Base-by-base conservation (phyloP, 192 early-diverging fungal genomes). In the Gigaspora rosea region DNA sequence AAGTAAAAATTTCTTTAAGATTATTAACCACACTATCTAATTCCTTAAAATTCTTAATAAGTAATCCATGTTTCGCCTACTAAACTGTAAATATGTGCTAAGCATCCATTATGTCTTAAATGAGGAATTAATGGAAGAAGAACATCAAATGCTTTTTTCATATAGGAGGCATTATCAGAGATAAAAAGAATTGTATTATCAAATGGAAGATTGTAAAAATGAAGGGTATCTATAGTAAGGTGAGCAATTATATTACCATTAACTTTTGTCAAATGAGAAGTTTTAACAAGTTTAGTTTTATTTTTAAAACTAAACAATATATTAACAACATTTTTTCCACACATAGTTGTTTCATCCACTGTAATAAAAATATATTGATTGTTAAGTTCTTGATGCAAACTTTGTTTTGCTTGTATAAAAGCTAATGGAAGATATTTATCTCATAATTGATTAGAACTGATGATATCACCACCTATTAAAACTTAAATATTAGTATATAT, bases 321-420 rank as follows among this genome's bases (percentile, higher is more conserved):
- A 52, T 70, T 70, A 33, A 52, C 27, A 32, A 27, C 15, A 27
- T 8, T 22, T 16, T 15, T 11, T 13, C 50, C 48, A 70, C 41
- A 70, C 18, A 18, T 8, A 33, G 10, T 70, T 16, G 50, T 70
- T 51, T 70, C 50, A 70, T 70, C 50, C 22, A 70, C 12, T 10
- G n/a, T 70, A 52, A 70, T 70, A 27, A 11, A 70, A 27, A 70
- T 13, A 70, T 49, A 32, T 51, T 52, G 48, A n/a, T 52, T 51
- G 15, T 6, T 11, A 4, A 70, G 2, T 51, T 20, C 15, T 51
- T 70, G 18, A 22, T 13, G 9, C 27, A 70, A 32, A 1, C 1
- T 35, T 0, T n/a, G 2, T 50, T 9, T 16, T 27, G 9, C 22
- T 8, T 15, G 9, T 3, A 50, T 11, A 35, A 35, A 52, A 20